Conservation (phyloP, 2,329 filamentous ascomycete species). For the Botryosphaeria dothidea region DNA sequence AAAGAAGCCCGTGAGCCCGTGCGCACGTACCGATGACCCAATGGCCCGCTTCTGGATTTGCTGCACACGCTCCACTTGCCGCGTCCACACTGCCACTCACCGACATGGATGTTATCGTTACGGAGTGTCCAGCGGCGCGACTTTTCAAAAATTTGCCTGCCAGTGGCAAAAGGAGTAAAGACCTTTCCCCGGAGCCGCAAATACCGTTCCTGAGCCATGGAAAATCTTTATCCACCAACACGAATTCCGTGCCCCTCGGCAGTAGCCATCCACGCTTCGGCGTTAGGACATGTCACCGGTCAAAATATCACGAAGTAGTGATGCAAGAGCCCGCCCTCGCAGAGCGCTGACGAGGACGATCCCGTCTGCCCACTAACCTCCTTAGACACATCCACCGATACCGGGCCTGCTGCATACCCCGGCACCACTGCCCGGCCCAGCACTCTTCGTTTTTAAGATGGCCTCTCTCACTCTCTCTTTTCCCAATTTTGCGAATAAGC, state of each 20-base stretch:
- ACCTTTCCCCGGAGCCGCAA: neutral
- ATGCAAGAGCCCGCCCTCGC: neutral
- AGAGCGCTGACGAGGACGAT: conserved; percentile 1
- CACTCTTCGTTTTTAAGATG: neutral
- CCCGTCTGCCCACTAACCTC: neutral
- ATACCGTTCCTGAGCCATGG: neutral
- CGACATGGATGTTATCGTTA: conserved; percentile 8
- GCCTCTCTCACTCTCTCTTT: neutral
- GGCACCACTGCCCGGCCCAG: neutral
- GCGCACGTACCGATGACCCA: neutral
- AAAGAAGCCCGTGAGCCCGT: neutral
- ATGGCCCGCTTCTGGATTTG: neutral
- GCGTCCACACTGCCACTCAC: conserved; percentile 4
- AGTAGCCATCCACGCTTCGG: neutral
- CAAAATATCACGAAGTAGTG: neutral
- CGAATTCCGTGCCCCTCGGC: neutral
- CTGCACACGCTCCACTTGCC: conserved; percentile 6
- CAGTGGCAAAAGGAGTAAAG: neutral
- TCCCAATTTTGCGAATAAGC: neutral
- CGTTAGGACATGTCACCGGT: neutral
- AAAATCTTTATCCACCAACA: neutral
- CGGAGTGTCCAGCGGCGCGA: neutral
- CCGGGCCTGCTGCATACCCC: neutral
- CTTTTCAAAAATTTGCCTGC: neutral
- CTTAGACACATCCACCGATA: neutral